Evolutionary conservation across 495 filamentous ascomycete species (phyloP), one percentile per base, ranked within the genome.

Genomic region (Thermochaetoides thermophila): DNA sequence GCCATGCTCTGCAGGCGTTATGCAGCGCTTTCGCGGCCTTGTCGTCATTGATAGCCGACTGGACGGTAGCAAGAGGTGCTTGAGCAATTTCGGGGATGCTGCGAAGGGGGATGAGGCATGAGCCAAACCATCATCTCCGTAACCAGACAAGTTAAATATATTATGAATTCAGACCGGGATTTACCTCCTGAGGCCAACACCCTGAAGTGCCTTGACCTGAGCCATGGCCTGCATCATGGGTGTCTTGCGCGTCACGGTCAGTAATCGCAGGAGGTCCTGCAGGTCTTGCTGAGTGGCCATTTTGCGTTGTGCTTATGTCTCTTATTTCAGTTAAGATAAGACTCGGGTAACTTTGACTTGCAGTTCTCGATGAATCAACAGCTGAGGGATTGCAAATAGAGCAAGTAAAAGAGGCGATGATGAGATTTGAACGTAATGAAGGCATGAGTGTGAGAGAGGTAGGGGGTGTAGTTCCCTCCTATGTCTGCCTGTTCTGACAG

Each of bases 221-320:
- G 61, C 53, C 63, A 86, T 74, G 13, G 81, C 81, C 18, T 64
- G 58, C 39, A 78, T 64, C 42, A 87, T 71, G 0, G 79, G 71
- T 8, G 81, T 49, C 49, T 80, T 85, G 42, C 67, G 60, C 47
- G 78, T 73, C 43, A 78, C 73, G 1, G 80, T 77, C 19, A 87
- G 66, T 32, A 89, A 78, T 29, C 81, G 77, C 27, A 87, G 60
- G n/a, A 87, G 61, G 28, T 71, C 61, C 50, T 81, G 76, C 9
- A 84, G 59, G 38, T 81, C 71, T 38, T 68, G 60, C 41, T 63
- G 64, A 15, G 67, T 48, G 6, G 64, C 59, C 67, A 71, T 71
- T 13, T 29, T 37, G 15, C 10, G 7, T 7, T n/a, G 1, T 29
- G 11, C 17, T 22, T n/a, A n/a, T n/a, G n/a, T n/a, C n/a, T n/a